A percentile compares a stretch with the other conserved stretches of the same genome.
phyloP scores from a whole-genome alignment of 2,329 filamentous ascomycete species.

The Cladosporium sp. region DNA sequence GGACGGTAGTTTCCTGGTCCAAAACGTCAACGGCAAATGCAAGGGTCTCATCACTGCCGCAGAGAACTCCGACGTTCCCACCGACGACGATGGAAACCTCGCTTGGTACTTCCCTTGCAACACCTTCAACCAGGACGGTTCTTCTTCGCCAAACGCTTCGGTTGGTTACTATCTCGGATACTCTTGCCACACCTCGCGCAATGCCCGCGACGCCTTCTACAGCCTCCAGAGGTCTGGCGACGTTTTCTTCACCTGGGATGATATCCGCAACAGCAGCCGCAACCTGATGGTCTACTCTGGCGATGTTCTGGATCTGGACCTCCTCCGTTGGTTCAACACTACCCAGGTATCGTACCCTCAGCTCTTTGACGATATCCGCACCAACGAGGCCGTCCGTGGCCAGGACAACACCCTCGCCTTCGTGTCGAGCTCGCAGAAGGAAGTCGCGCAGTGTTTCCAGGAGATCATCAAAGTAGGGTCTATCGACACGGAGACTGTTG shows the following conservation, averaged over 20 bases:
- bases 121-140: slow-evolving; percentile 89
- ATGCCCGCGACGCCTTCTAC: slow-evolving; percentile 70
- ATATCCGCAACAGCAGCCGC: slow-evolving; percentile 79
- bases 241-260: slow-evolving; percentile 94
- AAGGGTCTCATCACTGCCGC: slow-evolving; percentile 78
- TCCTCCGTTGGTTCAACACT: slow-evolving; percentile 84
- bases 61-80: slow-evolving; percentile 68
- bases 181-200: slow-evolving; percentile 72
- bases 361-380: slow-evolving; percentile 72
- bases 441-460: slow-evolving; percentile 76
- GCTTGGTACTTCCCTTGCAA: slow-evolving; percentile 97
- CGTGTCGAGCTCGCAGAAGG: slow-evolving; percentile 62
- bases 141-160: slow-evolving; percentile 66
- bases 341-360: slow-evolving; percentile 68
- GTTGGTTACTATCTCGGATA: slow-evolving; percentile 75
- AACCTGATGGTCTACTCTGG: slow-evolving; percentile 94
- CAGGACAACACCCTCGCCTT: slow-evolving; percentile 86
- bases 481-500: slow-evolving; percentile 91
- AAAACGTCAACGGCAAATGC: slow-evolving; percentile 96
- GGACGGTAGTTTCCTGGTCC: slow-evolving; percentile 95
- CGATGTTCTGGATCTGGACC: slow-evolving; percentile 81
- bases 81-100: slow-evolving; percentile 64
- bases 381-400: slow-evolving; percentile 66
- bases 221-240: slow-evolving; percentile 64
- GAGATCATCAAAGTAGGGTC: slow-evolving; percentile 94